Base-by-base conservation (phyloP, 179 eudicot genomes). In the Gypsophila paniculata region DNA sequence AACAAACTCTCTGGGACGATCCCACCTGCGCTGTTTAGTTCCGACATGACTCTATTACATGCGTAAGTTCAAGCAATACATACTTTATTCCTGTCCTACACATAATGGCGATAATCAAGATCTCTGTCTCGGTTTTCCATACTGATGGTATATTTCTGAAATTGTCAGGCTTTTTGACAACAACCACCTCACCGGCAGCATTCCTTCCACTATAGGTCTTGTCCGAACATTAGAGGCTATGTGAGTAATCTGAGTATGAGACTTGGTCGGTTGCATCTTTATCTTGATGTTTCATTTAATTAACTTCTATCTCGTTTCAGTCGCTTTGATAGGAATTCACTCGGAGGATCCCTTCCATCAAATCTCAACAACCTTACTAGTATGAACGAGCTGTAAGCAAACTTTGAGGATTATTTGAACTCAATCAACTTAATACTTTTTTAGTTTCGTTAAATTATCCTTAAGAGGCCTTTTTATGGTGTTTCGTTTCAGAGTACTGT, bases 171-270 rank as follows among this genome's bases (percentile, higher is more conserved):
- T 93, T 54, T 74, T 93, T 8, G 98, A 93, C 57, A 80, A 81
- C 81, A 93, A 93, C 69, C 69, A 75, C 23, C 79, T 93, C 26
- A 83, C 72, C 1, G 96, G 97, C 25, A 69, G 63, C 48, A 85
- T 93, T 63, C 98, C 98, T 62, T 65, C 79, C 32, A 82, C 96
- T 8, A 70, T 93, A 68, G 89, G 88, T 71, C 81, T 83, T 55
- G 86, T 91, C 64, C 76, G 60, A 65, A 68, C 71, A 39, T 74
- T 93, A 81, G 86, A 85, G 77, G 88, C 87, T 61, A 64, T 93
- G 98, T 93, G 74, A 93, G 98, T 91, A 80, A 61, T 91, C 97
- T 91, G 73, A 93, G 97, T 91, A 78, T 70, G 54, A 59, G 26
- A 10, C 18, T 61, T 19, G 53, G 7, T 46, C 34, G 46, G 4